Base-by-base conservation (phyloP, 805 yeast species). In the Candida germanica region DNA sequence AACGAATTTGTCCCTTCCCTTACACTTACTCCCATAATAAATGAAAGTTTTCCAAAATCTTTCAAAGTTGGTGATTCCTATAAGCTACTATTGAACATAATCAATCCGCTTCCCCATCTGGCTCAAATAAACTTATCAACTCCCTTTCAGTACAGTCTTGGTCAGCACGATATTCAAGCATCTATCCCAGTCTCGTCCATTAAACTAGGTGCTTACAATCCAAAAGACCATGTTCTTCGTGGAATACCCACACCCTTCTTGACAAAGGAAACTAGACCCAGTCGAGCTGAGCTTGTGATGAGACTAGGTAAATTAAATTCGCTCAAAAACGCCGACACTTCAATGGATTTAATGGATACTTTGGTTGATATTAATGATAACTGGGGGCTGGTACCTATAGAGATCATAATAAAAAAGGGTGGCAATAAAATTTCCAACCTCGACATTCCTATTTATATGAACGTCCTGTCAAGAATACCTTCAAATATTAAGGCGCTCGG, bases 341-440 rank as follows among this genome's bases (percentile, higher is more conserved):
- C 50, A 2, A 12, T 36, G 6, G 51, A 47, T 15, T 35, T 43
- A 11, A 43, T 51, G 40, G 49, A 46, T 17, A 25, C 48, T 3
- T 45, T 50, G 27, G 46, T 48, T 2, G 61, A 54, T 6, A 18
- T 39, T 9, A 59, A 61, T 3, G 43, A 47, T 18, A 63, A 64
- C 40, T 66, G 72, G 71, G 53, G 42, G 23, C 58, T 54, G 39
- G 33, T 64, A 4, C 71, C 70, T 3, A 40, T 66, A 15, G 43
- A 51, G 12, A 6, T 64, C 16, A 30, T 19, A 3, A 15, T 36
- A 2, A 12, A 16, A 3, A 17, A 25, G 6, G 10, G 8, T 6
- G 21, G 15, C 10, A 9, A 23, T 9, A 11, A 38, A 3, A 29
- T 51, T 18, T 29, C 38, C 6, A 27, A 39, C 2, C 18, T 59